phyloP scores from a whole-genome alignment of 139 green algal species.

The Micractinium conductrix region DNA sequence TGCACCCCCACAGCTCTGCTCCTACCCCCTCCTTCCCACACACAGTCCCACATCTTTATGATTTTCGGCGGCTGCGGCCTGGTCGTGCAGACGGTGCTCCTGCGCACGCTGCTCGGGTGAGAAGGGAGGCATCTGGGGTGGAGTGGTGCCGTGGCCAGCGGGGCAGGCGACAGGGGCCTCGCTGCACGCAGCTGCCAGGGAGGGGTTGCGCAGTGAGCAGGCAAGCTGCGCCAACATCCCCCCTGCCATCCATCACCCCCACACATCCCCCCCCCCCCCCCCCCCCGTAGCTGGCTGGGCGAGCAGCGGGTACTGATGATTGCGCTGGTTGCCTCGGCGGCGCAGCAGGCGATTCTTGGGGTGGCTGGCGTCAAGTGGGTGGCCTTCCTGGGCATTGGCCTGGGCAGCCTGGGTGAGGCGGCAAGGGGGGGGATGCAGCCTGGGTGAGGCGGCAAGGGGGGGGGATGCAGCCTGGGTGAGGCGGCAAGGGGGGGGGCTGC shows the following conservation, averaged over 20 bases:
- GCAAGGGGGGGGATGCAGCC: no score
- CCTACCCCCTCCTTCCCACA: no score
- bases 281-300: conserved; percentile 42
- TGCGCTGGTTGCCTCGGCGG: conserved; percentile 29
- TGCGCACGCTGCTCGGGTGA: conserved; percentile 57
- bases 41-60: conserved; percentile 65
- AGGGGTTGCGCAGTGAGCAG: no score
- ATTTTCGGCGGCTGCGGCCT: conserved; percentile 67
- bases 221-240: no score
- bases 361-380: conserved; percentile 44
- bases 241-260: no score
- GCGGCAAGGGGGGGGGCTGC: no score
- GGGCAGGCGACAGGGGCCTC: no score
- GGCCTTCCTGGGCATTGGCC: conserved; percentile 47
- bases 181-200: no score
- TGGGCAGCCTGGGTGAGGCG: conserved; percentile 10
- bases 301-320: conserved; percentile 64
- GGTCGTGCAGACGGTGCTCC: conserved; percentile 70
- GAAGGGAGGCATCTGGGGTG: not conserved
- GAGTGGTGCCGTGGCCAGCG: not conserved
- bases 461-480: not conserved
- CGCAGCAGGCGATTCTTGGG: conserved; percentile 58
- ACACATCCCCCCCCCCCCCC: not conserved
- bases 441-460: no score
- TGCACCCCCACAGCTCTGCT: not conserved